Percentiles rank a stretch among this genome's conserved stretches.
Evolutionary conservation across 176 grass and related monocot species (phyloP).

Genomic region (Tillandsia fasciculata): DNA sequence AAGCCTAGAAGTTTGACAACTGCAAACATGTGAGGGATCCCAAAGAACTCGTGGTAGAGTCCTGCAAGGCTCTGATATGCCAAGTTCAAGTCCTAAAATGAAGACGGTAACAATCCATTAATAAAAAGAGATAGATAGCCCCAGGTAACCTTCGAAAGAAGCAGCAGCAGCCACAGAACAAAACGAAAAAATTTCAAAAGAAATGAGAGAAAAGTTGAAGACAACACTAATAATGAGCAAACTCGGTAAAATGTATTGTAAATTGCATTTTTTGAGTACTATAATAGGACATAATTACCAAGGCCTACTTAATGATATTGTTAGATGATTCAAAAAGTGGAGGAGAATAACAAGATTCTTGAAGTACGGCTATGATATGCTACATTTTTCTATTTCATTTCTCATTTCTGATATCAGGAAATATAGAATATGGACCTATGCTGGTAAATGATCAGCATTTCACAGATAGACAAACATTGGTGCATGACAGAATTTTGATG

Average conservation of each 20-base stretch:
- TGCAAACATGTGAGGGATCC: conserved; percentile 96
- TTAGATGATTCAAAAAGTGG: neutral
- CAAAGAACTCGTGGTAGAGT: conserved; percentile 88
- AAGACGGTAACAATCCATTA: conserved; percentile 16
- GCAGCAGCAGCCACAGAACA: neutral
- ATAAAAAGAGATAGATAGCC: neutral
- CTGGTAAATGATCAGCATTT: too few species aligned
- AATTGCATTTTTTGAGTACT: neutral
- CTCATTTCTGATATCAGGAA: neutral
- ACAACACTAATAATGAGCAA: neutral
- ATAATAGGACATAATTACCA: neutral
- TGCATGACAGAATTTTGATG: neutral
- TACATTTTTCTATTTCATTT: neutral
- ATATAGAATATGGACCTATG: neutral
- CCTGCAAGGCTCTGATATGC: conserved; percentile 69
- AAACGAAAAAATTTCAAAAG: neutral
- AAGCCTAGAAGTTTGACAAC: conserved; percentile 87
- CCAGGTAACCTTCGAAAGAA: neutral
- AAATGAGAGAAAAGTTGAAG: neutral
- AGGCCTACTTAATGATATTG: neutral
- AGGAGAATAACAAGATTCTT: too few species aligned
- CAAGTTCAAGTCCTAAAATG: conserved; percentile 78
- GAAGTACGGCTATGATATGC: neutral
- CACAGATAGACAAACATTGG: too few species aligned
- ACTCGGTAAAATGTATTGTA: neutral